Percentiles rank a stretch among this genome's conserved stretches.
phyloP scores from a whole-genome alignment of 768 basidiomycete genomes.

The Agrocybe chaxingu region DNA sequence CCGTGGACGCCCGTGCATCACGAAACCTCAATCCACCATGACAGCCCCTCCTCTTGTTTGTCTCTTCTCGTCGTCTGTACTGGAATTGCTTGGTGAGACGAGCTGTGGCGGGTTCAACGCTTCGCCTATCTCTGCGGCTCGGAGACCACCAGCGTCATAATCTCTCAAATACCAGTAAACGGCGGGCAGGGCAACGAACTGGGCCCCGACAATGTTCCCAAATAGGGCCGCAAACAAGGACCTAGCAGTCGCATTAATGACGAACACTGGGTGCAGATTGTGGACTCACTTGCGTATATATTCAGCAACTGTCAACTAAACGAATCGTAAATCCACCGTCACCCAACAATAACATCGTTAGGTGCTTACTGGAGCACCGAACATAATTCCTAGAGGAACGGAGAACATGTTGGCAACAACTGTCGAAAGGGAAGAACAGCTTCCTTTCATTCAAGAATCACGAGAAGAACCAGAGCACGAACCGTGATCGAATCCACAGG shows the following conservation, averaged over 20 bases:
- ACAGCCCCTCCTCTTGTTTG: neutral
- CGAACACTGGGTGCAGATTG: neutral
- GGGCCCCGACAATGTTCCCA: conserved; percentile 66
- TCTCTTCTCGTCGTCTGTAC: conserved; percentile 12
- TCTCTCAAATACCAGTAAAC: conserved; percentile 62
- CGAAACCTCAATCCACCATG: no score
- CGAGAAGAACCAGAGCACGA: neutral
- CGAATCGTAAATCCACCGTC: neutral
- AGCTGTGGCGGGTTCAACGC: conserved; percentile 1
- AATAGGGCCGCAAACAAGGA: conserved; percentile 64
- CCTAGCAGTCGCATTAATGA: conserved; percentile 19
- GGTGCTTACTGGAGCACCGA: conserved; percentile 55
- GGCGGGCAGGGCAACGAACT: conserved; percentile 62
- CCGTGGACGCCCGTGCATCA: no score
- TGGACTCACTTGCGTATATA: conserved; percentile 65
- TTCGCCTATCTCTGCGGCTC: conserved; percentile 36
- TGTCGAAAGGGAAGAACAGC: conserved; percentile 15
- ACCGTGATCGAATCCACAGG: conserved; percentile 73
- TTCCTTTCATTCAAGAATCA: neutral
- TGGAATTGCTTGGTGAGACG: conserved; percentile 9
- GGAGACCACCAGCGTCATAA: conserved; percentile 28
- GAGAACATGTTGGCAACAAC: conserved; percentile 80
- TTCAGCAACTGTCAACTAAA: conserved; percentile 44
- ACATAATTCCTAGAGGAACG: conserved; percentile 67
- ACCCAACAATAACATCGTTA: neutral